Evolutionary conservation across 176 grass and related monocot genomes (phyloP).

Genomic region (Phoenix dactylifera): DNA sequence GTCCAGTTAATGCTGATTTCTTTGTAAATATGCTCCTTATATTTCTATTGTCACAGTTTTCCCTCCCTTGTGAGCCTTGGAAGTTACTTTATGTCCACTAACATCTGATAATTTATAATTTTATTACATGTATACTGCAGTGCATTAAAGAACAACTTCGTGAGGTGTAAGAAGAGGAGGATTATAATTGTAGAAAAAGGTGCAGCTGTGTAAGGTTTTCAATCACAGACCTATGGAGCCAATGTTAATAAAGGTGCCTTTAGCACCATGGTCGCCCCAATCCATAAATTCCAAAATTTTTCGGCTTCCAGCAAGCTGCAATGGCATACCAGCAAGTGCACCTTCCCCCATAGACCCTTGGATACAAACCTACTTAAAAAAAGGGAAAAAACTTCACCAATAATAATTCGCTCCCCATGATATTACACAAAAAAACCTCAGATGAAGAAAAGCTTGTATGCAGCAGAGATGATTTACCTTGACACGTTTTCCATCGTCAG

Average conservation of each 20-base stretch:
- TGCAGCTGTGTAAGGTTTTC: too few relatives aligned
- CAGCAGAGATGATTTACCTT: slow-evolving; percentile 47
- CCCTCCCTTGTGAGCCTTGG: too few relatives aligned
- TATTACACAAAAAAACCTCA: background rate
- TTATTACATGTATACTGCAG: too few relatives aligned
- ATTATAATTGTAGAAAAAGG: too few relatives aligned
- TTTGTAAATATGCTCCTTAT: too few relatives aligned
- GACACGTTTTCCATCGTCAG: slow-evolving; percentile 83
- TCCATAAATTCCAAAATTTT: slow-evolving; percentile 97
- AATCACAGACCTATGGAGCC: slow-evolving; percentile 63
- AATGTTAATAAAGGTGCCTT: slow-evolving; percentile 77
- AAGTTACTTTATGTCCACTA: too few relatives aligned
- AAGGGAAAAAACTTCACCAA: slow-evolving; percentile 4
- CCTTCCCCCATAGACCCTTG: slow-evolving; percentile 99
- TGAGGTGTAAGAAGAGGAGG: too few relatives aligned
- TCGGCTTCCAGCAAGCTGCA: slow-evolving; percentile 91
- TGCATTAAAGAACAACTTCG: too few relatives aligned
- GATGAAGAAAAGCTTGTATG: background rate
- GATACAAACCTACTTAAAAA: slow-evolving; percentile 72
- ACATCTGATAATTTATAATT: too few relatives aligned
- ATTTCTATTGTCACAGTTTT: too few relatives aligned
- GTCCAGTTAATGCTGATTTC: too few relatives aligned
- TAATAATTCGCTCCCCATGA: background rate
- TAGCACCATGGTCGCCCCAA: slow-evolving; percentile 81
- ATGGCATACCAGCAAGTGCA: slow-evolving; percentile 84